A percentile compares a stretch with the other conserved stretches of the same genome.
Conservation (phyloP, 306 rosid species). For the Dryas alaskensis region DNA sequence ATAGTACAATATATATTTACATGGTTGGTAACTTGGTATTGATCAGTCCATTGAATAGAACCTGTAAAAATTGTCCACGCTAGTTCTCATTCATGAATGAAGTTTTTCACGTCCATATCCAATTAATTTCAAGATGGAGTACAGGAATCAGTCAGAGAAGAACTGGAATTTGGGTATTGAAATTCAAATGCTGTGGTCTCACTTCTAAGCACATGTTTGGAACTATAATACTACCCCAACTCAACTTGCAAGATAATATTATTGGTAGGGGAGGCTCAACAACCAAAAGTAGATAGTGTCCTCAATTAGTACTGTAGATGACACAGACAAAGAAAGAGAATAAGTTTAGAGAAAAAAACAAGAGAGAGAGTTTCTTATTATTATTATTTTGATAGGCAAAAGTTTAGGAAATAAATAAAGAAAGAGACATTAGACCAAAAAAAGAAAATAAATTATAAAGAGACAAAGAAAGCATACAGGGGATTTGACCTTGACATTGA, state of each 20-base stretch:
- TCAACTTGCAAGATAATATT: conserved; percentile 3
- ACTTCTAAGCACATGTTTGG: conserved; percentile 29
- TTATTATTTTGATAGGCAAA: neutral
- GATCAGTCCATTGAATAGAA: conserved; percentile 23
- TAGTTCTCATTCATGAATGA: conserved; percentile 19
- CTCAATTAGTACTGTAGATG: neutral
- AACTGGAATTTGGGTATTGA: neutral
- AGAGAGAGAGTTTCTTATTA: no score
- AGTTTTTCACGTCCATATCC: conserved; percentile 20
- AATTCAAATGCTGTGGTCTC: conserved; percentile 25
- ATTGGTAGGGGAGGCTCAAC: neutral
- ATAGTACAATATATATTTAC: neutral
- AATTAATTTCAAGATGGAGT: conserved; percentile 6
- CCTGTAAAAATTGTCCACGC: conserved; percentile 2
- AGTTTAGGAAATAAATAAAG: neutral
- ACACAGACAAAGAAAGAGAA: neutral
- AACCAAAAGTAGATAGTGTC: neutral
- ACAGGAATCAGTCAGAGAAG: no score
- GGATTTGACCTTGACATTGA: conserved; percentile 8
- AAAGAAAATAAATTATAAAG: neutral
- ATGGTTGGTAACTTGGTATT: neutral
- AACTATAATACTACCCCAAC: neutral
- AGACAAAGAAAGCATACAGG: neutral
- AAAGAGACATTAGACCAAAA: neutral
- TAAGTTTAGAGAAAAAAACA: neutral